Conservation (phyloP, 2,329 filamentous ascomycete species). For the Fusarium foetens region DNA sequence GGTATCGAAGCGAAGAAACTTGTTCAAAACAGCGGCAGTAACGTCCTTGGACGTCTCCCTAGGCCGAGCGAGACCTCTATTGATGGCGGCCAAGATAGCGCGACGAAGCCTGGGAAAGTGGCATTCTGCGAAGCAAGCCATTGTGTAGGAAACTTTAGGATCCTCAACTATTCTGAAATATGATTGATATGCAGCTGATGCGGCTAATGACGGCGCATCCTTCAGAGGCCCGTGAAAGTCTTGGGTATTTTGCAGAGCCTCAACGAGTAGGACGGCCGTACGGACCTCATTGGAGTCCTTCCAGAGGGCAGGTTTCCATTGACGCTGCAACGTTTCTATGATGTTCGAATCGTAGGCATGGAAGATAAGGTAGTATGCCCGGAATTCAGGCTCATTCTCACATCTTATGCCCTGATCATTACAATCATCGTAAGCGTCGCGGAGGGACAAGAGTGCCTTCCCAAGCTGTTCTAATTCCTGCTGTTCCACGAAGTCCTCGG, state of each 20-base stretch:
- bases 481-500: conserved; percentile 71
- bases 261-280: conserved; percentile 69
- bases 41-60: conserved; percentile 69
- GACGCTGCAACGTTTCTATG: conserved; percentile 61
- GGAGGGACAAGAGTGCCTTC: conserved; percentile 71
- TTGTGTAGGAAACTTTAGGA: conserved; percentile 70
- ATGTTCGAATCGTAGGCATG: conserved; percentile 69
- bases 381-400: conserved; percentile 72
- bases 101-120: conserved; percentile 71
- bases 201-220: conserved; percentile 59
- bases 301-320: conserved; percentile 67
- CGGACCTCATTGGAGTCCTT: conserved; percentile 66
- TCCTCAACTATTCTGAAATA: conserved; percentile 71
- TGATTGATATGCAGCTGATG: conserved; percentile 60
- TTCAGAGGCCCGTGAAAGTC: conserved; percentile 67
- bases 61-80: conserved; percentile 65
- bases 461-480: conserved; percentile 75
- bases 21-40: conserved; percentile 65
- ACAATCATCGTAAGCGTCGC: conserved; percentile 74
- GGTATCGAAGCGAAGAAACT: conserved; percentile 73
- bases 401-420: conserved; percentile 66
- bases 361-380: conserved; percentile 72
- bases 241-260: conserved; percentile 68
- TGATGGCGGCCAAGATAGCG: conserved; percentile 65
- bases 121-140: conserved; percentile 76